These are phyloP conservation scores for Dispira parvispora DNA, from an alignment of 192 early-diverging fungal species.

Conservation along the genomic window DNA sequence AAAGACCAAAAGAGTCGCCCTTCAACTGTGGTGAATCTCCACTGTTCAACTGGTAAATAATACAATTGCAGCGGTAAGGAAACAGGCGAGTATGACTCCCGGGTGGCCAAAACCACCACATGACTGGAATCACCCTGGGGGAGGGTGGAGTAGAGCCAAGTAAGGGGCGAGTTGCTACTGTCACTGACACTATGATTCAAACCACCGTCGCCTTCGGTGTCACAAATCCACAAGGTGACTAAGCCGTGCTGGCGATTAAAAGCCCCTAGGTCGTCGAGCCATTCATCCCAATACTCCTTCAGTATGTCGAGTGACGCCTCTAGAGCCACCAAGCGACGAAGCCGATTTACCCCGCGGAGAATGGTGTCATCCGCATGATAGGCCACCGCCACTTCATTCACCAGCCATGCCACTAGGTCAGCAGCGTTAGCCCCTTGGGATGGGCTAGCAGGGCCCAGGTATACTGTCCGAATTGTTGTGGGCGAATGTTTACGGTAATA, in stretches of 20 bases:
- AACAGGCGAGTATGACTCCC: background rate
- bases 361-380: background rate
- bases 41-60: no score
- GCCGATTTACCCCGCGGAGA: background rate
- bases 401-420: background rate
- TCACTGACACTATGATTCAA: background rate
- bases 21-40: no score
- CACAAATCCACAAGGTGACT: background rate
- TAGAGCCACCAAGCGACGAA: background rate
- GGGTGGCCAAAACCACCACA: conserved; percentile 1
- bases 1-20: no score
- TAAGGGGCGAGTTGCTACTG: background rate
- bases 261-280: background rate
- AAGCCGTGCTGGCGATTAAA: background rate
- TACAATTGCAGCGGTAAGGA: background rate
- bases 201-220: background rate
- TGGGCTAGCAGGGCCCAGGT: background rate
- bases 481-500: background rate
- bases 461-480: background rate
- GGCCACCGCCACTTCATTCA: background rate
- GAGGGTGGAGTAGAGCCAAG: background rate
- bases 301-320: background rate
- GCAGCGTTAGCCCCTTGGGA: no score
- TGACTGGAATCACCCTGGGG: background rate
- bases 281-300: background rate